Percentiles rank a stretch among this genome's conserved stretches.
These are phyloP conservation scores for Eremothecium gossypii DNA, from an alignment of 1,139 yeast species.

Conservation along the genomic window DNA sequence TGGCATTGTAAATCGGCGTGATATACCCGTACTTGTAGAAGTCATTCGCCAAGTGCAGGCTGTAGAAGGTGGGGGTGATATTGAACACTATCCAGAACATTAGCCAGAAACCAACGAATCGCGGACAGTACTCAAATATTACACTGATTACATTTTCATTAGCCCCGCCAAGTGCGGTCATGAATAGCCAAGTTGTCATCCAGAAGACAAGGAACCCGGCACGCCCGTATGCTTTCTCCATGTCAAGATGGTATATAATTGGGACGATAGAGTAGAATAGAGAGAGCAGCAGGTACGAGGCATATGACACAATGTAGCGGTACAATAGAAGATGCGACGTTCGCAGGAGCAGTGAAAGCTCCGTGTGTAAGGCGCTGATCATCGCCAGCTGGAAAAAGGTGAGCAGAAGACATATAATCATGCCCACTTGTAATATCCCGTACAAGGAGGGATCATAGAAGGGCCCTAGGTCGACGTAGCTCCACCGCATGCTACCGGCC, in stretches of 20 bases:
- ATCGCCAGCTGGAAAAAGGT: constrained; percentile 54
- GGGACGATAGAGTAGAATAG: constrained; percentile 49
- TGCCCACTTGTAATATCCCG: constrained; percentile 68
- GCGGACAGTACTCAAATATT: constrained; percentile 38
- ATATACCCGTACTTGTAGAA: constrained; percentile 59
- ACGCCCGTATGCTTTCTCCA: constrained; percentile 44
- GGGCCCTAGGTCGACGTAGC: constrained; percentile 42
- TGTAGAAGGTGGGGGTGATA: constrained; percentile 52
- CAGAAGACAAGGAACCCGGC: constrained; percentile 59
- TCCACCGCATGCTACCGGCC: constrained; percentile 26
- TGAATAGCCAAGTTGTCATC: constrained; percentile 50
- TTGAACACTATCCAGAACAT: constrained; percentile 51
- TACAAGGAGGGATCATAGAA: constrained; percentile 40
- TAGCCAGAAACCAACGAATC: constrained; percentile 54
- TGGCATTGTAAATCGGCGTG: constrained; percentile 54
- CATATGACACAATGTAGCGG: constrained; percentile 40
- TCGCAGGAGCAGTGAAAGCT: constrained; percentile 38
- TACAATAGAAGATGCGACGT: constrained; percentile 40
- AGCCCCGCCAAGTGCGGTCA: constrained; percentile 52
- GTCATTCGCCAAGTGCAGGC: constrained; percentile 42
- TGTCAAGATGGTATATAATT: constrained; percentile 51
- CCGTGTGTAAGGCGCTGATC: constrained; percentile 45
- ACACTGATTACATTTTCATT: constrained; percentile 50
- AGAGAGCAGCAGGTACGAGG: constrained; percentile 44
- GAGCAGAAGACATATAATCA: constrained; percentile 62